Evolutionary conservation across 768 basidiomycete genomes (phyloP), one percentile per base, ranked within the genome.

Genomic region (Gymnopilus dilepis): DNA sequence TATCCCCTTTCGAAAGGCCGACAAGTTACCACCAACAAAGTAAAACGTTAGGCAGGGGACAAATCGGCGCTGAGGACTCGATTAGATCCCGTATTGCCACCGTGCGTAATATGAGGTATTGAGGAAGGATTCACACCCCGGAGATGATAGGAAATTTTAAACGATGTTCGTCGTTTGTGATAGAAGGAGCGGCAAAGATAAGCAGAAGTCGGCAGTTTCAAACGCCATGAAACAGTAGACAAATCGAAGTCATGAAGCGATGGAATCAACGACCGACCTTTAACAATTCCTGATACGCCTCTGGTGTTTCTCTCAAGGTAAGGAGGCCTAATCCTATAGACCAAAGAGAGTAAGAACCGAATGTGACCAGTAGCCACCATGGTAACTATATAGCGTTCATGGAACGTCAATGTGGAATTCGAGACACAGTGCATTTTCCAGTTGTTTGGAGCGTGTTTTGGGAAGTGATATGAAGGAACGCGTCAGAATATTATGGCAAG

Each of bases 351-450:
- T 91, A 94, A 1, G 91, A 86, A 12, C 92, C 92, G 64, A 92
- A 92, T 1, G 88, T 78, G 2, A 94, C 87, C 12, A 94, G 82
- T 8, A 91, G 69, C 91, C 91, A 93, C 88, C 89, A 94, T 2
- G 92, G 91, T 30, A 93, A 73, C 92, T 92, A 58, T n/a, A 50
- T n/a, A 17, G 6, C 19, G 40, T 12, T 21, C 11, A 50, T 59
- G 26, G 17, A 37, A 6, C 19, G 22, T 31, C 26, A 24, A 30
- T 19, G 6, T 26, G 41, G 11, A 6, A 56, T 6, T 9, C 17
- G 42, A 4, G 24, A 45, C 47, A 31, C 24, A 6, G 41, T 28
- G 41, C 28, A 8, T 31, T 33, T 7, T 42, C 37, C 13, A 31
- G 17, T 6, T 8, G 1, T 37, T 7, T 12, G 6, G 24, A 38